Base-by-base conservation (phyloP, 2,329 filamentous ascomycete genomes). In the Pyrenochaeta sp. region DNA sequence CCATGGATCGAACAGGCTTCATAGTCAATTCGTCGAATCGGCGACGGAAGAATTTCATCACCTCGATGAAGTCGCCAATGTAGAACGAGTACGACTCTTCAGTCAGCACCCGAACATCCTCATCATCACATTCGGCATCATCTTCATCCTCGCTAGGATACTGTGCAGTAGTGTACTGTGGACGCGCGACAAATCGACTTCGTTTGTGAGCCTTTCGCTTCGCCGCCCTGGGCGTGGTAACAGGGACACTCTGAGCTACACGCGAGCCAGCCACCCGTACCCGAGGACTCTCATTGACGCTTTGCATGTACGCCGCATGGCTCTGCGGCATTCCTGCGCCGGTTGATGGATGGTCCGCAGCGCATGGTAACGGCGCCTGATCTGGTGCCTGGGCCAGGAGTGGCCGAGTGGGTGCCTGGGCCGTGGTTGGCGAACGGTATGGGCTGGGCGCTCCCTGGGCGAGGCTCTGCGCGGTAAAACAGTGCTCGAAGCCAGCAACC, bases 11-110 rank as follows among this genome's bases (percentile, higher is more conserved):
- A 18, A 73, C 40, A 0, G 71, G 68, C 47, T 69, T 74, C 61
- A 71, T 67, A 11, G 69, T 73, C 10, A 73, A 61, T 44, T 73
- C 69, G 17, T 63, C 61, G 21, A 73, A 62, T 2, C 70, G 64
- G 12, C 49, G 50, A 1, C 48, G 51, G 17, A 66, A 64, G 36
- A 73, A 73, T n/a, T 41, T 27, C 33, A 57, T 59, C 27, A 73
- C 37, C 0, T 47, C 57, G 0, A 62, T 49, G 7, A 66, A 32
- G 32, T 74, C 63, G 11, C 65, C 68, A 39, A 74, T 64, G 45
- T 66, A 62, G 41, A 74, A 67, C 1, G 56, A 58, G 12, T 58
- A 29, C 0, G 64, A 54, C 9, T 49, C 36, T 23, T 60, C 56
- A 7, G 47, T 60, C 3, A 54, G 11, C 12, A 61, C 47, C 18